phyloP scores from a whole-genome alignment of 371 early-diverging fungal genomes.

The Mortierella sp. region DNA sequence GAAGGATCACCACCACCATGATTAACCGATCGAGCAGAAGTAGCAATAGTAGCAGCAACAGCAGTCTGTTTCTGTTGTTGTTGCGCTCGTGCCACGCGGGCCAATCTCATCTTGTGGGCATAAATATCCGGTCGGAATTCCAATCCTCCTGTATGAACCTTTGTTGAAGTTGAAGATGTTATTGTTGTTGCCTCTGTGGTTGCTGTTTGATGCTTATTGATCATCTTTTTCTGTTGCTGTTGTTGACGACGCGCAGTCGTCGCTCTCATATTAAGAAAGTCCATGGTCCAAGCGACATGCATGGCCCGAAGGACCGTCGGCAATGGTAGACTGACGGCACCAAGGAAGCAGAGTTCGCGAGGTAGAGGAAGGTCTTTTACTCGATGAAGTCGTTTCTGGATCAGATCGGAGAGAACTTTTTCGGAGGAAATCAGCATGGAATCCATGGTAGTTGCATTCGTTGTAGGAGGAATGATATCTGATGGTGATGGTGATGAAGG shows the following conservation, averaged over 20 bases:
- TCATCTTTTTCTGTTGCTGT: neutral
- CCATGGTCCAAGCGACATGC: slow-evolving; percentile 54
- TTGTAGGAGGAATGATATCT: too few species aligned
- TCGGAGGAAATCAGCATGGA: slow-evolving; percentile 29
- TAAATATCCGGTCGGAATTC: slow-evolving; percentile 48
- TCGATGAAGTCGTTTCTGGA: slow-evolving; percentile 27
- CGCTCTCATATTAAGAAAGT: slow-evolving; percentile 22
- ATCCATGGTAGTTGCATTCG: slow-evolving; percentile 12
- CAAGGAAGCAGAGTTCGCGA: slow-evolving; percentile 45
- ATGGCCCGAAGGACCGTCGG: slow-evolving; percentile 36
- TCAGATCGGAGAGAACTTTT: slow-evolving; percentile 13
- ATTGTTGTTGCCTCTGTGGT: neutral
- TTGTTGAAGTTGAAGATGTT: neutral
- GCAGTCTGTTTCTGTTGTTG: slow-evolving; percentile 15
- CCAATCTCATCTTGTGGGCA: slow-evolving; percentile 45
- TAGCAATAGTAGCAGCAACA: neutral
- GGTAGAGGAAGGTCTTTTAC: slow-evolving; percentile 49
- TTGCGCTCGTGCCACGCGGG: slow-evolving; percentile 38
- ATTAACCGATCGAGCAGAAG: too few species aligned
- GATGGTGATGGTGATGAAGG: neutral
- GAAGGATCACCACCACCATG: neutral
- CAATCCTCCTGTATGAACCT: slow-evolving; percentile 36
- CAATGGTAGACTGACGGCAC: slow-evolving; percentile 39
- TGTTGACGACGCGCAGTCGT: slow-evolving; percentile 30
- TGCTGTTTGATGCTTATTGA: too few species aligned